Evolutionary conservation across 2,329 filamentous ascomycete species (phyloP), one percentile per base, ranked within the genome.

Genomic region (Fusarium gaditjirri): DNA sequence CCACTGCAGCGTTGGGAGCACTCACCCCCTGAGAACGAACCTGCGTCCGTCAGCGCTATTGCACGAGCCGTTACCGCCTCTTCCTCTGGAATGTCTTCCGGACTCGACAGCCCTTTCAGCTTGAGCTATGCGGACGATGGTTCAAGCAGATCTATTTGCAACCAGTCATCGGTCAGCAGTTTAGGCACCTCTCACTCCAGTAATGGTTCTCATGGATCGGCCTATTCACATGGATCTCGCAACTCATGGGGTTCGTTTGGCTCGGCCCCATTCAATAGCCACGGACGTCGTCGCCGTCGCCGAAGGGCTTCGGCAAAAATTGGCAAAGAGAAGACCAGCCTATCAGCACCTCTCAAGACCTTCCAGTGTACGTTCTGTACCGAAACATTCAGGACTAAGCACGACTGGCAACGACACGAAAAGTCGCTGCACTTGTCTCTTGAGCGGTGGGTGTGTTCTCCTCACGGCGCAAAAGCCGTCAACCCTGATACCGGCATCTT

Each of bases 361-460:
- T 90, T 87, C 79, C 89, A 91, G 79, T 92, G 90, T 79, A 92
- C 90, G 69, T 92, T 92, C 83, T 92, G 90, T 78, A 91, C 90
- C 11, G 89, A 91, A 71, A 90, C 88, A 0, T 92, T 91, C 80
- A 84, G 89, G 72, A 91, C 89, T 7, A 92, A 92, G 78, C 89
- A 92, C 75, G 90, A 92, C 79, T 92, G 90, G 90, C 89, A 91
- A 75, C 84, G 91, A 65, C 91, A 93, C 78, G 91, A 94, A 76
- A 91, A 91, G 73, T 90, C 89, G 55, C 83, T 90, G 71, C 91
- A 88, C 78, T 81, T 88, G 74, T 93, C 88, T 11, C 87, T 92
- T 1, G 90, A 89, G 81, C 85, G 85, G 62, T 93, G 87, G 92
- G 88, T 90, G 66, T 93, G 87, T 76, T 86, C 86, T 8, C 89